These are phyloP conservation scores for Mallotus repandus DNA, from an alignment of 441 rosid species.

Conservation along the genomic window DNA sequence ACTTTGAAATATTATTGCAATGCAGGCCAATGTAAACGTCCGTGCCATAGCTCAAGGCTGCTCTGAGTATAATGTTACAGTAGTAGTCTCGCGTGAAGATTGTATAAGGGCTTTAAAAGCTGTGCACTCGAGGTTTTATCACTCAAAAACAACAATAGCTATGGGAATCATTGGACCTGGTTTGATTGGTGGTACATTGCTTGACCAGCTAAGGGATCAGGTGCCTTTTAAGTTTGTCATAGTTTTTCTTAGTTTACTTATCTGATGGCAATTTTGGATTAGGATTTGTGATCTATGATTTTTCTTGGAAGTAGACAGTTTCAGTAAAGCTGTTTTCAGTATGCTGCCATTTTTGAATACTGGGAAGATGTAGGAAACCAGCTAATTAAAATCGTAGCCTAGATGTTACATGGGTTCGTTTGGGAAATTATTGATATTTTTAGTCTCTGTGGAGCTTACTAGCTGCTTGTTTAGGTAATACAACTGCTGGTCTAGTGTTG, in stretches of 20 bases:
- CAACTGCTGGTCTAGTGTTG: not conserved
- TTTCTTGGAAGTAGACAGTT: not conserved
- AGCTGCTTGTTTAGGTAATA: not conserved
- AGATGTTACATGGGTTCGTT: not conserved
- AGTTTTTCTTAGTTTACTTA: not conserved
- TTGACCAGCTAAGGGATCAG: conserved; percentile 94
- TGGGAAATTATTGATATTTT: not conserved
- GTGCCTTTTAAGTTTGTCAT: conserved; percentile 29
- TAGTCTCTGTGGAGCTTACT: not conserved
- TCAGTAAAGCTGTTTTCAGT: not conserved
- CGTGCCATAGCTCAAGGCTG: conserved; percentile 98
- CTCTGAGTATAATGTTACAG: conserved; percentile 89
- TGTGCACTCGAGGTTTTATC: conserved; percentile 91
- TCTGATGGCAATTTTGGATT: not conserved
- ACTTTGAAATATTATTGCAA: conserved; percentile 7
- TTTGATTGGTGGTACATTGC: conserved; percentile 80
- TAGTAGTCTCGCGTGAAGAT: conserved; percentile 77
- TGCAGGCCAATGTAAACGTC: conserved; percentile 85
- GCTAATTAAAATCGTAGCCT: not conserved
- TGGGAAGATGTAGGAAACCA: not conserved
- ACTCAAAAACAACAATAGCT: conserved; percentile 86
- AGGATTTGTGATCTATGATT: not conserved
- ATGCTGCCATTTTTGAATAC: not conserved
- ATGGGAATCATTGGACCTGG: conserved; percentile 96
- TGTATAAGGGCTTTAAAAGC: conserved; percentile 87